Evolutionary conservation across 2,329 filamentous ascomycete species (phyloP), one percentile per base, ranked within the genome.

Genomic region (Pestalotiopsis sp.): DNA sequence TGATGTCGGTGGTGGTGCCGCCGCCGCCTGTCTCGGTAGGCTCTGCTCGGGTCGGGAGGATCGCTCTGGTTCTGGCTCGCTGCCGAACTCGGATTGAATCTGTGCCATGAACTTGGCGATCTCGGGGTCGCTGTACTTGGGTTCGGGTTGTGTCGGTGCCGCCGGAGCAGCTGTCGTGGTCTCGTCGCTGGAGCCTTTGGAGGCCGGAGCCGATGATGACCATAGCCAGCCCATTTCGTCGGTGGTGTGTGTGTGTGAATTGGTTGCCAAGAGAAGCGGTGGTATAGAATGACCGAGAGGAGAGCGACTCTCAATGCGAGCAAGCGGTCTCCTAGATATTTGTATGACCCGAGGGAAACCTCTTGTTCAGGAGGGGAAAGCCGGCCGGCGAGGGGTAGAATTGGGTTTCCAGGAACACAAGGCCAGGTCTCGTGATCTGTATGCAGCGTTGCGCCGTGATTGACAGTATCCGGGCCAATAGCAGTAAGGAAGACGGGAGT

Each of bases 141-240:
- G 55, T 67, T 73, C 71, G 70, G 68, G 10, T 22, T 68, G 40
- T 62, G 65, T 69, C 39, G 71, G 58, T 44, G 68, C 40, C 6
- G 40, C 64, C 6, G 64, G 11, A 24, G 69, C 35, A 48, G 70
- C 24, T 17, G 69, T 55, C 52, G 69, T 58, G 59, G 73, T 65
- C 48, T 72, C 67, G 44, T 69, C 68, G 55, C 70, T 22, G 14
- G 65, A 14, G 14, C 44, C 58, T 39, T 52, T 62, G 10, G 65
- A 11, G 9, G 65, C 20, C 20, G 44, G n/a, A 3, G 65, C 26
- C 13, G 80, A 70, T 5, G 80, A 81, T 68, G 85, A 81, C 86
- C 87, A 90, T 70, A 89, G 80, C 88, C 88, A 91, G 71, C 87
- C 88, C 88, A 91, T 91, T 67, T 55, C 69, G 44, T 20, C 65